Base-by-base conservation (phyloP, 192 early-diverging fungal species). In the Backusella mclennaniae region DNA sequence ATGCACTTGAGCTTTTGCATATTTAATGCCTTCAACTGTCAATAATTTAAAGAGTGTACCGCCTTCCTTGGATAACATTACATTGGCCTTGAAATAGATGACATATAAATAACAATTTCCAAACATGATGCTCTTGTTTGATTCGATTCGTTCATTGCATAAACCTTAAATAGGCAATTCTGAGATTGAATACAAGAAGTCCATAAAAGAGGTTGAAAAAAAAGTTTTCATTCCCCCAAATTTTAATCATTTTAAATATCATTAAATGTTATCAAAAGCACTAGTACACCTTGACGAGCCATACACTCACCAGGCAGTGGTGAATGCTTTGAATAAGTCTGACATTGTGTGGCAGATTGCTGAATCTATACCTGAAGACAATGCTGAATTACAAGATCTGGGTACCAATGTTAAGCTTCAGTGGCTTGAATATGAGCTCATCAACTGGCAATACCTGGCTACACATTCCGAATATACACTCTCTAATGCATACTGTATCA, bases 381-480 rank as follows among this genome's bases (percentile, higher is more conserved):
- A 71, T 69, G 66, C 74, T 5, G 71, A 73, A 49, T 29, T 14
- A 63, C 9, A 29, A 49, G 23, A 42, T 2, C 29, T 29, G 6
- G 39, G 15, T 6, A 31, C 52, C 8, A 52, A 76, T 69, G 33
- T 79, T 0, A 67, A 68, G 9, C 35, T 87, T 5, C 80, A 81
- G 76, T 92, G 90, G 90, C 84, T 89, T 63, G 90, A 92, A 49
- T 92, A 92, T 79, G 90, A 92, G 63, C 78, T 84, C 14, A 86
- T 92, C 31, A 84, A 92, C 77, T 92, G 89, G 89, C 77, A 82
- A 52, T 70, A 74, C 12, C 73, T 90, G 15, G 79, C 84, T 35
- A 73, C 78, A 14, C 80, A 80, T 23, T 8, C 39, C 8, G 39
- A 66, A 17, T 70, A 46, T 15, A 77, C 66, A 1, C 56, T 89